Conservation (phyloP, 148 eudicot genomes). For the Drosera capensis region DNA sequence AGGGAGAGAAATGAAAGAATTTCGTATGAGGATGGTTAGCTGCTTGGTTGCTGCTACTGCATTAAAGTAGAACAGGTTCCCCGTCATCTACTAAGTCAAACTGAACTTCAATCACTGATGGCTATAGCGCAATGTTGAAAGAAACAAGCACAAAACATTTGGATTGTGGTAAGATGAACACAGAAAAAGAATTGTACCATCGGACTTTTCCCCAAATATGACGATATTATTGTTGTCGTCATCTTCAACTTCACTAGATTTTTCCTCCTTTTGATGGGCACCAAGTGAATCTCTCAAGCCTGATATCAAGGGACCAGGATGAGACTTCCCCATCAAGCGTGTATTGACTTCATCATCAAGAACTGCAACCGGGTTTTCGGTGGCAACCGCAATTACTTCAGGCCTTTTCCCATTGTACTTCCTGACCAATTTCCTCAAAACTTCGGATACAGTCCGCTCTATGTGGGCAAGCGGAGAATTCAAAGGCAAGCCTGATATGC, state of each 20-base stretch:
- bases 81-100: too few species aligned
- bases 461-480: conserved; percentile 77
- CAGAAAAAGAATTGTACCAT: too few species aligned
- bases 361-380: conserved; percentile 78
- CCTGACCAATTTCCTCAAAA: conserved; percentile 83
- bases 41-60: too few species aligned
- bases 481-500: conserved; percentile 78
- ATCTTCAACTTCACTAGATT: conserved; percentile 14
- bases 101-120: too few species aligned
- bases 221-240: conserved; percentile 22
- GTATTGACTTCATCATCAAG: conserved; percentile 62
- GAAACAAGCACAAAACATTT: too few species aligned
- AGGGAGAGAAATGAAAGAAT: too few species aligned
- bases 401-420: conserved; percentile 94
- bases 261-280: conserved; percentile 33
- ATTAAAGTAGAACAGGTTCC: too few species aligned
- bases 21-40: too few species aligned
- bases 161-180: too few species aligned
- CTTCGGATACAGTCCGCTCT: conserved; percentile 81
- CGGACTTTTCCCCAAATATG: too few species aligned
- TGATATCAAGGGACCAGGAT: conserved; percentile 26
- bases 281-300: conserved; percentile 32
- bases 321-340: conserved; percentile 51
- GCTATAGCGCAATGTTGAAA: too few species aligned
- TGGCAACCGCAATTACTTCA: conserved; percentile 77